Evolutionary conservation across 2,329 filamentous ascomycete genomes (phyloP).

Genomic region (Coniochaeta sp.): DNA sequence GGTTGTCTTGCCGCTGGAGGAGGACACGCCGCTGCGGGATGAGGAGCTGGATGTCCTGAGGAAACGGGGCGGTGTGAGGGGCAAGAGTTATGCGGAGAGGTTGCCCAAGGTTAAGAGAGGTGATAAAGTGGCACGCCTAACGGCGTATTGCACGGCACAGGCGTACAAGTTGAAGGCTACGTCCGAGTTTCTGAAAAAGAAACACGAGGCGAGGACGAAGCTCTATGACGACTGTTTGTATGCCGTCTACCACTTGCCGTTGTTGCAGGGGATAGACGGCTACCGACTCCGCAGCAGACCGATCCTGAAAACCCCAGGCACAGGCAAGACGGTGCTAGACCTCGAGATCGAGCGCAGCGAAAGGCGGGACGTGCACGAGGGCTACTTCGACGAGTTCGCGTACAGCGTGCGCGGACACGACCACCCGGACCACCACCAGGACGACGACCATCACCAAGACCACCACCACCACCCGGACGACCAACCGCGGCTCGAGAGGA

Average conservation of each 20-base stretch:
- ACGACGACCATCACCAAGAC: slow-evolving; percentile 18
- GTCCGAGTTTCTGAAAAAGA: slow-evolving; percentile 78
- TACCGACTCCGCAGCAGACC: slow-evolving; percentile 86
- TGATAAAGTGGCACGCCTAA: slow-evolving; percentile 82
- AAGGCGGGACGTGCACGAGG: slow-evolving; percentile 79
- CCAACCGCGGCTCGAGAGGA: neutral
- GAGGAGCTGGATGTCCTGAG: slow-evolving; percentile 60
- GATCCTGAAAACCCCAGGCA: slow-evolving; percentile 82
- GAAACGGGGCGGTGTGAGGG: slow-evolving; percentile 53
- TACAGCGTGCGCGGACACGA: slow-evolving; percentile 35
- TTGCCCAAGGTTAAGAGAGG: slow-evolving; percentile 81
- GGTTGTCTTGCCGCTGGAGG: slow-evolving; percentile 33
- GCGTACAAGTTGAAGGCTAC: slow-evolving; percentile 84
- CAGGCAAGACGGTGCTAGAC: slow-evolving; percentile 83
- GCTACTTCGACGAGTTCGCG: slow-evolving; percentile 74
- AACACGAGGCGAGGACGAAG: slow-evolving; percentile 87
- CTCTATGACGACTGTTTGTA: slow-evolving; percentile 97
- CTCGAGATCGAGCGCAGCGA: slow-evolving; percentile 96
- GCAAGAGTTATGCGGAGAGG: slow-evolving; percentile 92
- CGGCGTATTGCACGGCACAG: slow-evolving; percentile 93
- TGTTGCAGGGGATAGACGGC: slow-evolving; percentile 79
- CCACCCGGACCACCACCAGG: neutral
- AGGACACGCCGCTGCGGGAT: slow-evolving; percentile 60
- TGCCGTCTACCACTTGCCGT: slow-evolving; percentile 85
- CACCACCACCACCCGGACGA: too few relatives aligned